Evolutionary conservation across 208 protist genomes (phyloP).

Genomic region (Trypanosoma theileri): DNA sequence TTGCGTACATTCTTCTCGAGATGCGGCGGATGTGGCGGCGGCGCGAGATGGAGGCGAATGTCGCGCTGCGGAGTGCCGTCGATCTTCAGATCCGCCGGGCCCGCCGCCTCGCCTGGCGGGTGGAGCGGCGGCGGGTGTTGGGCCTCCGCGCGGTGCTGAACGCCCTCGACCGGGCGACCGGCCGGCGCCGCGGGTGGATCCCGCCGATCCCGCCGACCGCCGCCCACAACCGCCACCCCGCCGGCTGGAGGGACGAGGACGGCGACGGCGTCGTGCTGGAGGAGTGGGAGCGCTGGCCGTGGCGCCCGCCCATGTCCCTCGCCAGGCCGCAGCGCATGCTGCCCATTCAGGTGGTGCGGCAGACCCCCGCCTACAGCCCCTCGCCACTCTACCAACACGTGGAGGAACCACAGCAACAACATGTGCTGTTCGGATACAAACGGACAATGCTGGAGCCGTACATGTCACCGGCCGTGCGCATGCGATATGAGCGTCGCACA

Average conservation of each 20-base stretch:
- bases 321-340: slow-evolving; percentile 57
- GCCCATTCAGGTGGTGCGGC: slow-evolving; percentile 59
- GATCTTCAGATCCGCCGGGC: slow-evolving; percentile 35
- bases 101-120: slow-evolving; percentile 53
- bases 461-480: slow-evolving; percentile 34
- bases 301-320: slow-evolving; percentile 50
- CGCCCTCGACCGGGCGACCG: slow-evolving; percentile 62
- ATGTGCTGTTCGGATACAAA: slow-evolving; percentile 75
- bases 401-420: slow-evolving; percentile 12
- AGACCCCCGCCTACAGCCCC: no score
- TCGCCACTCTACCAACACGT: slow-evolving; percentile 22
- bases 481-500: slow-evolving; percentile 44
- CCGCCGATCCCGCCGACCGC: slow-evolving; percentile 2
- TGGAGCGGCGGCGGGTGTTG: slow-evolving; percentile 68
- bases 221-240: no score
- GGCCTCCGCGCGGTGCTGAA: slow-evolving; percentile 77
- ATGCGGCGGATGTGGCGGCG: slow-evolving; percentile 71
- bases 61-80: slow-evolving; percentile 42
- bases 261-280: slow-evolving; percentile 63
- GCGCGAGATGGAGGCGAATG: slow-evolving; percentile 45
- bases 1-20: slow-evolving; percentile 65
- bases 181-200: slow-evolving; percentile 57
- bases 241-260: no score
- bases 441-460: slow-evolving; percentile 29
- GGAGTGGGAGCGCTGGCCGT: slow-evolving; percentile 21